Conservation (phyloP, 192 early-diverging fungal genomes). For the Backusella psychrophila region DNA sequence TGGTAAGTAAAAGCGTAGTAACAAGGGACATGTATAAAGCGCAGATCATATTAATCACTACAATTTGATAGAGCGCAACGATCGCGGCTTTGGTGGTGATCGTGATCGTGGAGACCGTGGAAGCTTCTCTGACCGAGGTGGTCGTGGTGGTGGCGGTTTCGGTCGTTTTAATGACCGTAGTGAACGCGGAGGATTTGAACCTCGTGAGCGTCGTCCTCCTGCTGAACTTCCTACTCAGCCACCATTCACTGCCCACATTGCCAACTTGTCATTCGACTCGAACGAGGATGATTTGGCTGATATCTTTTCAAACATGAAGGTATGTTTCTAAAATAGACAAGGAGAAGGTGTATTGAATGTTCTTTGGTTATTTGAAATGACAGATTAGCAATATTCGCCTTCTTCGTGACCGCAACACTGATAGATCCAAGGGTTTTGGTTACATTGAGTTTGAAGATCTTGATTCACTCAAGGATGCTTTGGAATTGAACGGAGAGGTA, state of each 20-base stretch:
- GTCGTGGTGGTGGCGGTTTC: slow-evolving; percentile 9
- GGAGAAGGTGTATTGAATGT: background rate
- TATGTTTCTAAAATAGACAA: slow-evolving; percentile 22
- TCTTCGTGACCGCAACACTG: slow-evolving; percentile 73
- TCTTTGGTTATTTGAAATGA: background rate
- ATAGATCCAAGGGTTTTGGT: slow-evolving; percentile 89
- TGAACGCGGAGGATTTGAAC: slow-evolving; percentile 36
- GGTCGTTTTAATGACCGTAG: slow-evolving; percentile 34
- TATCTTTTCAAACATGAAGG: slow-evolving; percentile 73
- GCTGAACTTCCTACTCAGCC: slow-evolving; percentile 75
- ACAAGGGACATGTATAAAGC: background rate
- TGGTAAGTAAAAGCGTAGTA: slow-evolving; percentile 8
- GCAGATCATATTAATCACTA: slow-evolving; percentile 12
- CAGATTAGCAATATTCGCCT: slow-evolving; percentile 80
- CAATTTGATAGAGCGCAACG: background rate
- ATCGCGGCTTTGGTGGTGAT: slow-evolving; percentile 27
- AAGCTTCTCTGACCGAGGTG: slow-evolving; percentile 3
- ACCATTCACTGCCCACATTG: slow-evolving; percentile 89
- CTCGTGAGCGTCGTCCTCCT: slow-evolving; percentile 41
- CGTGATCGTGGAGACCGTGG: slow-evolving; percentile 27
- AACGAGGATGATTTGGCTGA: slow-evolving; percentile 72
- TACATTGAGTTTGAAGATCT: slow-evolving; percentile 92
- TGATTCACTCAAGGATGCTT: slow-evolving; percentile 79
- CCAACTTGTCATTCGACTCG: slow-evolving; percentile 86
- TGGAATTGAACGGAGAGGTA: slow-evolving; percentile 62